Evolutionary conservation across 331 rosid genomes (phyloP), one percentile per base, ranked within the genome.

Genomic region (Quercus phellos): DNA sequence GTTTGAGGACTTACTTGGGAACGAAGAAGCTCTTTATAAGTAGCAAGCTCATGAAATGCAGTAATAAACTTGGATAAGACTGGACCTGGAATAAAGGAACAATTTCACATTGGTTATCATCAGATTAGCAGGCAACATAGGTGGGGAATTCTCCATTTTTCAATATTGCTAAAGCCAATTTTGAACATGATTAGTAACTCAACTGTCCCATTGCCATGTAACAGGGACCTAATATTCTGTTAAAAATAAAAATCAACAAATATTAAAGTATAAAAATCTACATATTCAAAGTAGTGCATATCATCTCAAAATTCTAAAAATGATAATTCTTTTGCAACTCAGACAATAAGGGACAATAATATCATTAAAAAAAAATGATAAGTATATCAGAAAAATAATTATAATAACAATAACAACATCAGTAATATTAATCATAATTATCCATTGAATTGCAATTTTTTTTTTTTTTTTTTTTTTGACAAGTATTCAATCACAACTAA

Each of bases 1-100:
- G 16, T 78, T 77, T 27, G 77, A 77, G 78, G 70, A 84, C 91
- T 86, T 77, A 92, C 99, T 88, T 95, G 97, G 77, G 98, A 86
- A 74, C 97, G 94, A 77, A 95, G 94, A 87, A 88, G 96, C 86
- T 95, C 99, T 85, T 95, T 95, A 84, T 90, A 90, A 46, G 94
- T 81, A 85, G 96, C 96, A 77, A 95, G 91, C 82, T 95, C 99
- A 51, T 80, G 97, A 81, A 93, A 78, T 81, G 94, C 80, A 24
- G 81, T 70, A 79, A 90, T 85, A 67, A 92, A 95, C 85, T 89
- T 95, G 78, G 98, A 88, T 82, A 92, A 81, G 55, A 95, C 98
- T 13, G 98, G 99, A 77, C 99, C 99, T 95, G 90, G 53, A 81
- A 78, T 75, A 84, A 79, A 82, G 56, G 21, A 78, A 73, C 30